phyloP scores from a whole-genome alignment of 495 filamentous ascomycete genomes.

The Penicillium cataractarum region DNA sequence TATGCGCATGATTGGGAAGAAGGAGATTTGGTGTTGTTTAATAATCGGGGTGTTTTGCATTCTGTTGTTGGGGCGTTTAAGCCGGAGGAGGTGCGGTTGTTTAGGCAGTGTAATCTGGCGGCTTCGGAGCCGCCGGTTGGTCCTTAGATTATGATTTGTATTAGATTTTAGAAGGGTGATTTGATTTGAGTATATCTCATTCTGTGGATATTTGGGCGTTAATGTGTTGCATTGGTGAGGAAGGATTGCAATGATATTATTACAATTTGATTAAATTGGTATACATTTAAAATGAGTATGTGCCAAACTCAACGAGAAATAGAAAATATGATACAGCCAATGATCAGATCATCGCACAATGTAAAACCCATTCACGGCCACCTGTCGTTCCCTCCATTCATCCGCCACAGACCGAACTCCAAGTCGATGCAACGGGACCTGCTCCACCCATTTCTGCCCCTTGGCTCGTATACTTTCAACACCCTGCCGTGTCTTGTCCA shows the following conservation, averaged over 20 bases:
- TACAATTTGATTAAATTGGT: conserved; percentile 1
- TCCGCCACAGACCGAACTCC: conserved; percentile 58
- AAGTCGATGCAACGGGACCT: conserved; percentile 55
- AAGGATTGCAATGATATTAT: neutral
- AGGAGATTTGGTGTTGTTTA: conserved; percentile 73
- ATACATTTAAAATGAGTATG: conserved; percentile 12
- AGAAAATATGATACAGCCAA: neutral
- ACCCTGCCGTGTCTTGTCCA: conserved; percentile 39
- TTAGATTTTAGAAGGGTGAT: no score
- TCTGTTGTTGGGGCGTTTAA: conserved; percentile 74
- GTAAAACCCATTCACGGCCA: conserved; percentile 44
- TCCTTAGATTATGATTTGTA: conserved; percentile 8
- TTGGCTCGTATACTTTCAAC: conserved; percentile 42
- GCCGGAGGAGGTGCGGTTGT: conserved; percentile 69
- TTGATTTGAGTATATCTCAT: no score
- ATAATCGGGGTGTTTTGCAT: conserved; percentile 73
- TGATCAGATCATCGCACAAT: conserved; percentile 35
- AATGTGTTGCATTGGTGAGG: neutral
- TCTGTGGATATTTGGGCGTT: no score
- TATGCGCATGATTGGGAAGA: conserved; percentile 77
- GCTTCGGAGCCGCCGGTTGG: conserved; percentile 39
- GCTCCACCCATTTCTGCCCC: conserved; percentile 54
- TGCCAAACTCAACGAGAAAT: neutral
- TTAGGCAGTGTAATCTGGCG: conserved; percentile 76
- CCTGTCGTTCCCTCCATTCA: conserved; percentile 47